These are phyloP conservation scores for Pichia sp. DNA, from an alignment of 1,139 yeast genomes.

Conservation along the genomic window DNA sequence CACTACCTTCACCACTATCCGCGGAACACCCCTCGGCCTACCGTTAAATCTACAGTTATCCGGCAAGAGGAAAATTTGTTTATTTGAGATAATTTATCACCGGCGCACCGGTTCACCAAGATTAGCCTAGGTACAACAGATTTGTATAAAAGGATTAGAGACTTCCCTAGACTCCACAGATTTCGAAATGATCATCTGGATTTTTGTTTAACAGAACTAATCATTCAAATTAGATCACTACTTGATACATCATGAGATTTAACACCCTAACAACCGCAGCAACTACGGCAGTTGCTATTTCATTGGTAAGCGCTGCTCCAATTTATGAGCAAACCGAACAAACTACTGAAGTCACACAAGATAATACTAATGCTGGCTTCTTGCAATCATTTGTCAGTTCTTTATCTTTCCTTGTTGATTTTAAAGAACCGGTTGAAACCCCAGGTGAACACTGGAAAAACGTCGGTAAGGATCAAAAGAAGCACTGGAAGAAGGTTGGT, in stretches of 20 bases:
- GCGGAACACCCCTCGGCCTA: too few species aligned
- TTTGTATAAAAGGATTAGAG: neutral
- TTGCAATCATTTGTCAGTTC: constrained; percentile 2
- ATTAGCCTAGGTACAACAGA: neutral
- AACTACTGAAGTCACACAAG: neutral
- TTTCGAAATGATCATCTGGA: neutral
- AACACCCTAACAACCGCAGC: constrained; percentile 9
- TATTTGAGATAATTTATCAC: neutral
- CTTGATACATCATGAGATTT: constrained; percentile 7
- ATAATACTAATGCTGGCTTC: constrained; percentile 1
- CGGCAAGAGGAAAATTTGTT: too few species aligned
- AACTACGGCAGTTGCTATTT: constrained; percentile 9
- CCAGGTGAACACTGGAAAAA: constrained; percentile 14
- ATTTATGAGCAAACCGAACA: neutral
- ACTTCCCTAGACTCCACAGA: neutral
- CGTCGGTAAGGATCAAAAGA: constrained; percentile 13
- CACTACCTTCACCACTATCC: too few species aligned
- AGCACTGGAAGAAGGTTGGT: constrained; percentile 17
- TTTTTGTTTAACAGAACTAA: too few species aligned
- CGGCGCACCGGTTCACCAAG: neutral
- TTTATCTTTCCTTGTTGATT: neutral
- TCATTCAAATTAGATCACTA: neutral
- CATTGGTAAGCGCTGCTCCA: constrained; percentile 10
- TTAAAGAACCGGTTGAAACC: constrained; percentile 5
- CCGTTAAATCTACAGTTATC: too few species aligned